phyloP scores from a whole-genome alignment of 2,329 filamentous ascomycete species.

The Colletotrichum sp. region DNA sequence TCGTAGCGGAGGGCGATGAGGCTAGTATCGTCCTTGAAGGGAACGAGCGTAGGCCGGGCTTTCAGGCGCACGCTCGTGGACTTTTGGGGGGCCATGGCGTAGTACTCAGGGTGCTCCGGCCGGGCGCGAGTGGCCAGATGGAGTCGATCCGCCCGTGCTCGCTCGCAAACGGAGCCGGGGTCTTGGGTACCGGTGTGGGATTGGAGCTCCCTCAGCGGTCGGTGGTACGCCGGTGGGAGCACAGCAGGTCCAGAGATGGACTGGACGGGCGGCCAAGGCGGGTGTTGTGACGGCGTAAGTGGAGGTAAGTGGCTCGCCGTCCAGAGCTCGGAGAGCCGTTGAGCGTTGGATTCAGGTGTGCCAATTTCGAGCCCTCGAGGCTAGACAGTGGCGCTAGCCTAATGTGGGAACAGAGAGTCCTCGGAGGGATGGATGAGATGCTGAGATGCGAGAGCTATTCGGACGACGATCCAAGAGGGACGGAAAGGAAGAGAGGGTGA shows the following conservation, averaged over 20 bases:
- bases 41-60: constrained; percentile 37
- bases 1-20: constrained; percentile 66
- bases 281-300: constrained; percentile 6
- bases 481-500: background rate
- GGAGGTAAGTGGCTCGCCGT: constrained; percentile 2
- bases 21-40: constrained; percentile 53
- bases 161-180: background rate
- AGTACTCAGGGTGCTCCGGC: background rate
- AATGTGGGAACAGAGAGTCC: background rate
- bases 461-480: background rate
- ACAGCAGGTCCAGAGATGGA: background rate
- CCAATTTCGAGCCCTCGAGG: background rate
- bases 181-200: background rate
- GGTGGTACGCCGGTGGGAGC: background rate
- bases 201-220: background rate
- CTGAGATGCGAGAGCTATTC: background rate
- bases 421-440: background rate
- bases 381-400: background rate
- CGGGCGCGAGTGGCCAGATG: background rate
- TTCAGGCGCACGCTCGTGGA: constrained; percentile 48
- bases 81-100: constrained; percentile 41
- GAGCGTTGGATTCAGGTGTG: constrained; percentile 13
- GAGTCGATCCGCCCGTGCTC: constrained; percentile 13
- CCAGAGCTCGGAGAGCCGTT: background rate
- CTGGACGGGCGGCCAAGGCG: constrained; percentile 1